Evolutionary conservation across 345 rosid genomes (phyloP), one percentile per base, ranked within the genome.

Genomic region (Capsella bursapastoris): DNA sequence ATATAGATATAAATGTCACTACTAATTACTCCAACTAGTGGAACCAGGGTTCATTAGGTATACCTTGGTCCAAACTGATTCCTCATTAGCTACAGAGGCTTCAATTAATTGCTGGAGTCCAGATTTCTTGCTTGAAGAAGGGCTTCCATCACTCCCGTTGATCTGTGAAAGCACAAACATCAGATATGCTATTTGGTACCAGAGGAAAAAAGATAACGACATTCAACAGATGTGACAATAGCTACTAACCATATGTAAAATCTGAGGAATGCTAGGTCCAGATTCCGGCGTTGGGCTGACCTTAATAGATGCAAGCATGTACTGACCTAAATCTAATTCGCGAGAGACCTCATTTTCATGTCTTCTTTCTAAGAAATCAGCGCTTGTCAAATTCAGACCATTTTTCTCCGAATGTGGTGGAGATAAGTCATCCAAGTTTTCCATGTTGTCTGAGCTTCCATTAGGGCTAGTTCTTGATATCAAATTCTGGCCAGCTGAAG

Each of bases 231-330:
- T 66, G 88, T 29, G 43, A 58, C 41, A 37, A 66, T 7, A 0
- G 7, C 51, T 50, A 78, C 65, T 85, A 63, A 95, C 99, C 94
- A 86, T 80, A 81, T 95, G 94, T 81, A 95, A 91, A 86, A 92
- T 85, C 85, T 95, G 97, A 64, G 98, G 97, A 80, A 95, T 89
- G 87, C 99, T 92, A 78, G 98, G 94, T 34, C 88, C 92, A 56
- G 85, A 69, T 64, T 90, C 96, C 38, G 80, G 68, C 61, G 73
- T 72, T 34, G 88, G 70, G 81, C 75, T 85, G 57, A 81, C 81
- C 86, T 85, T 89, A 70, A 85, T 59, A 60, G 85, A 76, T 25
- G 90, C 57, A 64, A 83, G 81, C 60, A 83, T 88, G 58, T 81
- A 79, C 67, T 78, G 81, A 73, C 73, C 73, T 74, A 84, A 81